Conservation (phyloP, 2,329 filamentous ascomycete species). For the Didymella pomorum region DNA sequence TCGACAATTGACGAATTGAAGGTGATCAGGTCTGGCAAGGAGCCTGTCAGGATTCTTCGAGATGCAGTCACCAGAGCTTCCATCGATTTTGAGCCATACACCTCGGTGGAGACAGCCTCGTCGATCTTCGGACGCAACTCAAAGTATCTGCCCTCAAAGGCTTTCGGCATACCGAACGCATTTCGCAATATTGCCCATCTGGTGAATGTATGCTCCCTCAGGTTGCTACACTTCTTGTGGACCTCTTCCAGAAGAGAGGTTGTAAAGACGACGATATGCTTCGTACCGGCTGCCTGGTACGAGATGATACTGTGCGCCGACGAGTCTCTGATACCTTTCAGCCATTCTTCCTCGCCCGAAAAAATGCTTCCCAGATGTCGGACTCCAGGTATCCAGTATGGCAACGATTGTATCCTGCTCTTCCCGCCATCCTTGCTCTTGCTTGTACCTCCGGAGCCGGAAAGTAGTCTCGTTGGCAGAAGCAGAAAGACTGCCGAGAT, state of each 20-base stretch:
- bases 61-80: slow-evolving; percentile 48
- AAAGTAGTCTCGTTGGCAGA: slow-evolving; percentile 44
- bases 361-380: slow-evolving; percentile 63
- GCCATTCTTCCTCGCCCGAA: slow-evolving; percentile 55
- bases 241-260: slow-evolving; percentile 55
- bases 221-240: slow-evolving; percentile 25
- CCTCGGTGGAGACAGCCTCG: slow-evolving; percentile 49
- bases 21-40: slow-evolving; percentile 65
- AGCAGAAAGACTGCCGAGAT: slow-evolving; percentile 37
- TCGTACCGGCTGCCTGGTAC: slow-evolving; percentile 59
- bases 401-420: slow-evolving; percentile 57
- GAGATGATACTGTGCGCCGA: slow-evolving; percentile 56
- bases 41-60: slow-evolving; percentile 43
- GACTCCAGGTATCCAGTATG: slow-evolving; percentile 68
- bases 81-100: slow-evolving; percentile 60
- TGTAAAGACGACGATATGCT: slow-evolving; percentile 60
- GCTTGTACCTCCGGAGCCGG: slow-evolving; percentile 25
- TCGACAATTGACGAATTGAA: slow-evolving; percentile 68
- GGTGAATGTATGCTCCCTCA: slow-evolving; percentile 33
- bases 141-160: slow-evolving; percentile 30
- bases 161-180: slow-evolving; percentile 39
- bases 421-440: slow-evolving; percentile 39
- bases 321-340: slow-evolving; percentile 52
- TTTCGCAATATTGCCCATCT: slow-evolving; percentile 39
- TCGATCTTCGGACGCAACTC: slow-evolving; percentile 41